Conservation (phyloP, 1,284 basidiomycete species). For the Irpex sp. region DNA sequence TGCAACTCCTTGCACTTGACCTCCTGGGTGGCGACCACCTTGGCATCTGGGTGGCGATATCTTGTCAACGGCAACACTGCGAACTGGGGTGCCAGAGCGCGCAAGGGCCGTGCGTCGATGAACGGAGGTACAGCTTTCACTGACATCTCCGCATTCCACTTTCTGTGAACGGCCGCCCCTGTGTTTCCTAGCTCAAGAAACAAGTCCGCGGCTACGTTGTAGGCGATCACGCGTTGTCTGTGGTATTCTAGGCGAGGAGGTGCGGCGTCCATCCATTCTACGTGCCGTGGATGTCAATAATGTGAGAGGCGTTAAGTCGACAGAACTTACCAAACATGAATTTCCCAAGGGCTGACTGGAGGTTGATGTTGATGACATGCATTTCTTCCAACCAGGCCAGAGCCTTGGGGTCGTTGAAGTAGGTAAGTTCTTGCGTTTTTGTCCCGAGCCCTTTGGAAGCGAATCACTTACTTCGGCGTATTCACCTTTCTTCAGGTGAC, state of each 20-base stretch:
- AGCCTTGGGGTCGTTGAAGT: neutral
- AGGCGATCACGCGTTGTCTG: constrained; percentile 14
- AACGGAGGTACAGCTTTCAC: constrained; percentile 4
- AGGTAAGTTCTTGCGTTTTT: neutral
- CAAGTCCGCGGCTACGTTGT: constrained; percentile 14
- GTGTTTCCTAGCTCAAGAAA: constrained; percentile 20
- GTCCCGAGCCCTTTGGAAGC: neutral
- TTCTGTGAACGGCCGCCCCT: constrained; percentile 15
- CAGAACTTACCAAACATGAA: neutral
- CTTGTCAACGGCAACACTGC: neutral
- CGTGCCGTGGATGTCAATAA: neutral
- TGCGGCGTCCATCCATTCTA: neutral
- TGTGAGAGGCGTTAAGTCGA: neutral
- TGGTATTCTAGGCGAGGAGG: constrained; percentile 12
- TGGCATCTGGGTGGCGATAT: constrained; percentile 18
- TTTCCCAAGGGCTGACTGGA: neutral
- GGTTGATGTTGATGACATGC: neutral
- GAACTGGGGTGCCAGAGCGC: neutral
- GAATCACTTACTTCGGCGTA: neutral
- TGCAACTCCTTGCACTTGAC: constrained; percentile 14
- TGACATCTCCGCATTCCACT: constrained; percentile 11
- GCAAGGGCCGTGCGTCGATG: neutral
- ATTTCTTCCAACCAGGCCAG: neutral
- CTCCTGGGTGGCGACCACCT: constrained; percentile 9
- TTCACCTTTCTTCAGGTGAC: neutral